These are phyloP conservation scores for Lepidium aucheri DNA, from an alignment of 345 rosid genomes.

Conservation along the genomic window DNA sequence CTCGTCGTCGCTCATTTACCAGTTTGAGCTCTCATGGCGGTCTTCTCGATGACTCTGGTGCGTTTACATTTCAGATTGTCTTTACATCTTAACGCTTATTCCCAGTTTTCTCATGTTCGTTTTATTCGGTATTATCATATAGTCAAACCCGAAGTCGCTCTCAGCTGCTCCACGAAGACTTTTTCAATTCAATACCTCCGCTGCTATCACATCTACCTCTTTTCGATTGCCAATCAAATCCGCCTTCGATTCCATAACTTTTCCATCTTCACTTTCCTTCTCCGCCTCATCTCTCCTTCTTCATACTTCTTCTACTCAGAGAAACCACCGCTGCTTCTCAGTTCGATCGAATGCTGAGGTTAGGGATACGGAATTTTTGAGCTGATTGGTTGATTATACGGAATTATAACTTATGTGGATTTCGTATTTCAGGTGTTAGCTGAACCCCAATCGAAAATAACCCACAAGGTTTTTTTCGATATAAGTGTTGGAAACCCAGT, in stretches of 20 bases:
- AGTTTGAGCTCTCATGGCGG: conserved; percentile 44
- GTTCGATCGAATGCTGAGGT: conserved; percentile 74
- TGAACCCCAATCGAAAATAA: conserved; percentile 64
- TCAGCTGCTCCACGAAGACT: conserved; percentile 31
- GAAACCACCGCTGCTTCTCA: conserved; percentile 26
- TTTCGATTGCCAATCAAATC: conserved; percentile 21
- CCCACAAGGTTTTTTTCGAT: conserved; percentile 86
- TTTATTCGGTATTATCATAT: conserved; percentile 23
- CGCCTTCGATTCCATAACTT: conserved; percentile 23
- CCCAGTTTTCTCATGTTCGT: neutral
- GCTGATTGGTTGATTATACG: neutral
- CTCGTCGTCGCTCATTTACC: conserved; percentile 36
- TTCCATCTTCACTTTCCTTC: conserved; percentile 30
- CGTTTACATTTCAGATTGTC: neutral
- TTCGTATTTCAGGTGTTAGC: conserved; percentile 32
- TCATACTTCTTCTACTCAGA: conserved; percentile 29
- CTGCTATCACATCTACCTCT: conserved; percentile 22
- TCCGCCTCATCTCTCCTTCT: conserved; percentile 35
- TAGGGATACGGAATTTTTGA: conserved; percentile 2
- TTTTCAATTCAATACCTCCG: conserved; percentile 20
- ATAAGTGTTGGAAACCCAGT: conserved; percentile 90
- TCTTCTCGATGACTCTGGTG: conserved; percentile 48
- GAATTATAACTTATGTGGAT: neutral
- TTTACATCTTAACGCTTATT: neutral
- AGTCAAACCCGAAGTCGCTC: conserved; percentile 53